Conservation (phyloP, 176 grass and related monocot genomes). For the Eleusine coracana region DNA sequence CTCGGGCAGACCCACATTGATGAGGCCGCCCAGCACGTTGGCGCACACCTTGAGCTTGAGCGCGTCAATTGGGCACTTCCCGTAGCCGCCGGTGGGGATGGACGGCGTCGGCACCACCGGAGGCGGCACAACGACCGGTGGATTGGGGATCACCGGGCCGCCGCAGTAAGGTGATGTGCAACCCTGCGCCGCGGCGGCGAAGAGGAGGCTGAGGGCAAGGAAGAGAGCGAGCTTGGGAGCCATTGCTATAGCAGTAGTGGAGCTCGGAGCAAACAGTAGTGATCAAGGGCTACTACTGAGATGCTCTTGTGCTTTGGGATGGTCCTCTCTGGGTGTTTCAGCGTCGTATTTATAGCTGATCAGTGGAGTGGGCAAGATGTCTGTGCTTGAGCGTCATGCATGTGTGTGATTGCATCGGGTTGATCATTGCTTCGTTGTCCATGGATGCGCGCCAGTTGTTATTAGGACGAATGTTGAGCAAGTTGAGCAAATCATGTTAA, state of each 20-base stretch:
- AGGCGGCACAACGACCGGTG: neutral
- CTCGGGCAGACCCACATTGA: neutral
- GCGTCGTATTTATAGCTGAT: constrained; percentile 12
- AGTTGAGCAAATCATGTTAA: constrained; percentile 20
- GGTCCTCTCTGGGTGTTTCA: neutral
- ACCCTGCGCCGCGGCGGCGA: constrained; percentile 24
- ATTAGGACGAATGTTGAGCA: neutral
- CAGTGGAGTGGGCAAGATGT: neutral
- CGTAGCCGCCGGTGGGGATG: neutral
- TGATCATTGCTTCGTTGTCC: neutral
- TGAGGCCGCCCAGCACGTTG: neutral
- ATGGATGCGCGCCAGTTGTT: constrained; percentile 3
- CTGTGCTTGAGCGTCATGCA: neutral
- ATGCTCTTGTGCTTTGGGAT: constrained; percentile 14
- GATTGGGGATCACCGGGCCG: neutral
- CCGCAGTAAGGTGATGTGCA: neutral
- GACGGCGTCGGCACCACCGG: neutral
- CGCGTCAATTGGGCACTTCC: constrained; percentile 19
- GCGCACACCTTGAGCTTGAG: constrained; percentile 42
- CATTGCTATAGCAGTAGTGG: constrained; percentile 1
- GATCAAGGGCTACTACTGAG: neutral
- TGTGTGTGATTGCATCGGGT: neutral
- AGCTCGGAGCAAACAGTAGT: neutral
- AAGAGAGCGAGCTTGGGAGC: constrained; percentile 16
- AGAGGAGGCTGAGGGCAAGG: constrained; percentile 13